These are phyloP conservation scores for Priceomyces castillae DNA, from an alignment of 805 yeast species.

Conservation along the genomic window DNA sequence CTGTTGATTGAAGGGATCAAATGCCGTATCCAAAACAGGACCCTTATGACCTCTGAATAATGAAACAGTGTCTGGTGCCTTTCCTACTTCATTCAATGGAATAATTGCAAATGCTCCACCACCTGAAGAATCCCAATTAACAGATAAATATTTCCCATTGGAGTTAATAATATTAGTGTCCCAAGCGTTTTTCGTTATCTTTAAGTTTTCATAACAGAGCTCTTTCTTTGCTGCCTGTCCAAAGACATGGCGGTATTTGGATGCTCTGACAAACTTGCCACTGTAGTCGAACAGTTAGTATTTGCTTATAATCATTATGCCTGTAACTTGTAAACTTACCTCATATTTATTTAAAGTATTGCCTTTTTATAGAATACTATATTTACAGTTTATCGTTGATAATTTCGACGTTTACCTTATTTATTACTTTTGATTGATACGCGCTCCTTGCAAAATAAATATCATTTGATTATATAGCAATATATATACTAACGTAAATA, in stretches of 20 bases:
- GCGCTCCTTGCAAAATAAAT: neutral
- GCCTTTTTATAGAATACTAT: too few relatives aligned
- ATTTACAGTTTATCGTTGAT: neutral
- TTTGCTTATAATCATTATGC: neutral
- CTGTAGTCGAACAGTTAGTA: conserved; percentile 27
- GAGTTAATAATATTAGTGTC: conserved; percentile 87
- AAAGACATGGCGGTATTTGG: conserved; percentile 93
- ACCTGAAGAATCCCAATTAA: conserved; percentile 93
- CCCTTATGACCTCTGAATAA: conserved; percentile 95
- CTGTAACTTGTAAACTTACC: neutral
- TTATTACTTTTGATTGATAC: neutral
- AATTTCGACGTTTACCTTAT: neutral
- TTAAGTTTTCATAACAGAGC: conserved; percentile 69
- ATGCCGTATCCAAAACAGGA: conserved; percentile 91
- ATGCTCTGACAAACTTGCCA: conserved; percentile 91
- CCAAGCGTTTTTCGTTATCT: conserved; percentile 89
- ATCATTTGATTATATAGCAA: neutral
- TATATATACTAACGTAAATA: too few relatives aligned
- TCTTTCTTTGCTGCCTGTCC: conserved; percentile 81
- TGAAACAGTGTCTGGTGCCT: conserved; percentile 90
- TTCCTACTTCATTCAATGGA: conserved; percentile 83
- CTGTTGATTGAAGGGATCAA: conserved; percentile 83
- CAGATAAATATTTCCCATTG: conserved; percentile 81
- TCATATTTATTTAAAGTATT: neutral
- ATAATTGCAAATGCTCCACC: conserved; percentile 97